phyloP scores from a whole-genome alignment of 2,329 filamentous ascomycete genomes.

The Calcarisporium arbuscula region DNA sequence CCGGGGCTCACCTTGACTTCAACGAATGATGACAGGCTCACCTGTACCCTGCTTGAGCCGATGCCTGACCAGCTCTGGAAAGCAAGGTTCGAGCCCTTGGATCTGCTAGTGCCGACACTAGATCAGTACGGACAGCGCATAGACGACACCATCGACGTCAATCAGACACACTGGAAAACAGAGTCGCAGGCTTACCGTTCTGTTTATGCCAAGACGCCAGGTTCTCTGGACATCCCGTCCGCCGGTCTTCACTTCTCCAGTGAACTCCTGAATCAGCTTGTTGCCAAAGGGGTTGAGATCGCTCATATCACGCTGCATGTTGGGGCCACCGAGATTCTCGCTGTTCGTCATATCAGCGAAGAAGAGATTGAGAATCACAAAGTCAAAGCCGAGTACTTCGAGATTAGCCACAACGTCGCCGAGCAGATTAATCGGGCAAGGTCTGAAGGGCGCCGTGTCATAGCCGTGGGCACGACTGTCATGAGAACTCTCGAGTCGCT shows the following conservation, averaged over 20 bases:
- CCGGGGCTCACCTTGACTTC: too few species aligned
- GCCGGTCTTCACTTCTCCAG: constrained; percentile 1
- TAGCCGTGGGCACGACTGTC: background rate
- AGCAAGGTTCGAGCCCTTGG: too few species aligned
- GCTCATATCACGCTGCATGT: constrained; percentile 1
- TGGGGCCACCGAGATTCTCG: background rate
- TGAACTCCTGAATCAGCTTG: background rate
- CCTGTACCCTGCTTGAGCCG: too few species aligned
- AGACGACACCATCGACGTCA: too few species aligned
- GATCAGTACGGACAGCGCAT: too few species aligned
- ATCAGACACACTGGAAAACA: too few species aligned
- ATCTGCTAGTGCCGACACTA: too few species aligned
- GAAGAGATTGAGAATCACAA: constrained; percentile 1
- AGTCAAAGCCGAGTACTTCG: constrained; percentile 1
- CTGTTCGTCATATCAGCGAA: constrained; percentile 1
- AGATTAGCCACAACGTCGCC: background rate
- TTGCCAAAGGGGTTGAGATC: background rate
- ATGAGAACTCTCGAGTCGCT: constrained; percentile 1
- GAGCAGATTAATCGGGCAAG: background rate
- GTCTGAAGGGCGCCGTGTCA: background rate
- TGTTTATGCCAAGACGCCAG: background rate
- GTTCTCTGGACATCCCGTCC: background rate
- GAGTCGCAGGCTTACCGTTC: too few species aligned
- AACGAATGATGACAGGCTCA: too few species aligned
- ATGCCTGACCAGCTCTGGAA: too few species aligned